Evolutionary conservation across 768 basidiomycete genomes (phyloP).

Genomic region (Kwoniella heveanensis): DNA sequence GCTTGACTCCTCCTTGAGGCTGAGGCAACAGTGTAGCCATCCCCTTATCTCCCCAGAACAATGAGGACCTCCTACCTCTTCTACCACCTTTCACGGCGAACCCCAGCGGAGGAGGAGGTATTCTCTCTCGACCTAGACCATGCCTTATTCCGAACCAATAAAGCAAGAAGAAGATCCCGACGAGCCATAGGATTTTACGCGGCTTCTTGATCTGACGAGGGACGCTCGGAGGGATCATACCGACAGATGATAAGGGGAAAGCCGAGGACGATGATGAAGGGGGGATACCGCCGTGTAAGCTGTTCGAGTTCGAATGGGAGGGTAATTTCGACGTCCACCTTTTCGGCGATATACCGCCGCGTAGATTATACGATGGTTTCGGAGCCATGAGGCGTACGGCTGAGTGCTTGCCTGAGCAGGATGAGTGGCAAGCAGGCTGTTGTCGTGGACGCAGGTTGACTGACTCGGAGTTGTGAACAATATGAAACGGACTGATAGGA

Average conservation of each 20-base stretch:
- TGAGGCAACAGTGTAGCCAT: constrained; percentile 30
- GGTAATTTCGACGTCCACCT: neutral
- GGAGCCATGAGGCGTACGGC: neutral
- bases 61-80: constrained; percentile 27
- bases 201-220: constrained; percentile 46
- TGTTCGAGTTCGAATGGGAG: neutral
- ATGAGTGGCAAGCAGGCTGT: too few species aligned
- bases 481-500: neutral
- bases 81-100: constrained; percentile 44
- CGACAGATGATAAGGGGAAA: too few species aligned
- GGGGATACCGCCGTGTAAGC: neutral
- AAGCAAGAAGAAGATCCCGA: constrained; percentile 50
- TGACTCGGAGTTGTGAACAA: too few species aligned
- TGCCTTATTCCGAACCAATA: constrained; percentile 56
- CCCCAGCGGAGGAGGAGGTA: constrained; percentile 44
- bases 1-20: neutral
- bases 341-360: constrained; percentile 1
- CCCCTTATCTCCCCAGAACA: constrained; percentile 38
- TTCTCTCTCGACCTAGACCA: constrained; percentile 51
- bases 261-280: constrained; percentile 1
- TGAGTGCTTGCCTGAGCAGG: too few species aligned
- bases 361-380: neutral
- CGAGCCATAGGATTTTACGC: constrained; percentile 52
- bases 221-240: constrained; percentile 19
- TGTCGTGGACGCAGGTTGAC: too few species aligned